Percentiles rank a stretch among this genome's conserved stretches.
These are phyloP conservation scores for Phytopythium sindhum DNA, from an alignment of 352 stramenopile species.

Conservation along the genomic window DNA sequence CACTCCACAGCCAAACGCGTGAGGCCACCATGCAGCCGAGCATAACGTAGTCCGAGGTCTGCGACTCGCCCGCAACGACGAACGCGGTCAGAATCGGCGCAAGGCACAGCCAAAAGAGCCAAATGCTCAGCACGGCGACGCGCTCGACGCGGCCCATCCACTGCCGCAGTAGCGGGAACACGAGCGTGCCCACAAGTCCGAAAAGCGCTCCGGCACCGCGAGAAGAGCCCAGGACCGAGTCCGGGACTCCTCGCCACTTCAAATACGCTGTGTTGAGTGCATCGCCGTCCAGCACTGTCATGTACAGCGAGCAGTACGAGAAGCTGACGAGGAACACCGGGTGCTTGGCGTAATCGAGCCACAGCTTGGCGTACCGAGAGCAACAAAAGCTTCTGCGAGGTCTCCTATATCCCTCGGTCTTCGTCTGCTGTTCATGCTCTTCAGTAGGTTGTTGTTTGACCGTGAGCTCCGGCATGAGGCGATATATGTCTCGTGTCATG, in stretches of 20 bases:
- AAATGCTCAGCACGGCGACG: conserved; percentile 49
- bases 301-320: conserved; percentile 51
- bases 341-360: conserved; percentile 42
- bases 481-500: conserved; percentile 71
- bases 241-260: conserved; percentile 55
- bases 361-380: conserved; percentile 32
- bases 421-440: conserved; percentile 5
- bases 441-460: conserved; percentile 20
- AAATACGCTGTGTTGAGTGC: conserved; percentile 57
- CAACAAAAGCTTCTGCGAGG: background rate
- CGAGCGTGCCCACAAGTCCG: conserved; percentile 45
- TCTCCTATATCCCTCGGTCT: background rate
- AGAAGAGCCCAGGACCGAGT: conserved; percentile 41
- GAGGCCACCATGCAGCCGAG: conserved; percentile 45
- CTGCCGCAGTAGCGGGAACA: conserved; percentile 34
- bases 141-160: conserved; percentile 35
- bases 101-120: conserved; percentile 60
- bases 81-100: conserved; percentile 36
- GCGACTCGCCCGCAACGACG: conserved; percentile 35
- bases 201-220: conserved; percentile 40
- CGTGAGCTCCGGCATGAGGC: conserved; percentile 40
- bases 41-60: conserved; percentile 53
- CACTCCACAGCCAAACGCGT: conserved; percentile 52
- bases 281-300: conserved; percentile 47
- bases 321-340: conserved; percentile 54